phyloP scores from a whole-genome alignment of 2,329 filamentous ascomycete species.

The Curvularia sp. region DNA sequence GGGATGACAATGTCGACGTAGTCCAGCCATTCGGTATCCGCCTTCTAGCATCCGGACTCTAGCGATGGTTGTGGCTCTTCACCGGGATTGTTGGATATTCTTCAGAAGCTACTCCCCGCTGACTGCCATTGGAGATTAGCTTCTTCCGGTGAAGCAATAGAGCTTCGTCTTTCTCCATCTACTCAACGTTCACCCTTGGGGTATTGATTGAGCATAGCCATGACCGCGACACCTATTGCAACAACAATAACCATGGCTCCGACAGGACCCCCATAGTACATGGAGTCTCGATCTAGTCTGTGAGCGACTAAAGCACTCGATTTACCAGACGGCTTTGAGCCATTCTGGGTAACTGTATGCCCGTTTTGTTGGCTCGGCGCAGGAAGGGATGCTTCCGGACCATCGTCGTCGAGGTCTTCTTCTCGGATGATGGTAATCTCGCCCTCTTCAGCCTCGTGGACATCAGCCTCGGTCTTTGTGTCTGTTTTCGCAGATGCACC shows the following conservation, averaged over 20 bases:
- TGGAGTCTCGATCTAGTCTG: conserved; percentile 36
- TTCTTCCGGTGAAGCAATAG: conserved; percentile 6
- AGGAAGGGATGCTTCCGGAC: conserved; percentile 27
- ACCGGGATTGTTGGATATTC: not conserved
- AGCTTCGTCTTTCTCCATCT: conserved; percentile 4
- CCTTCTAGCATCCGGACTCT: conserved; percentile 4
- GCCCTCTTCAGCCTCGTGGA: conserved; percentile 40
- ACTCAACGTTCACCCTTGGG: conserved; percentile 55
- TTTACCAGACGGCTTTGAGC: conserved; percentile 28
- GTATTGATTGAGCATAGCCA: conserved; percentile 54
- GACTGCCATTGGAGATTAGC: not conserved
- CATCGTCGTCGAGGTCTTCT: conserved; percentile 38
- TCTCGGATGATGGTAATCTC: conserved; percentile 49
- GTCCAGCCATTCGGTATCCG: not conserved
- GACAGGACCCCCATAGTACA: conserved; percentile 48
- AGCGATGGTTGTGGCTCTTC: not conserved
- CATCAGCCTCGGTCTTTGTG: conserved; percentile 23
- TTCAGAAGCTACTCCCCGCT: not conserved
- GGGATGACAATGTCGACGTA: not conserved
- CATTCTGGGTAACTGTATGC: conserved; percentile 32
- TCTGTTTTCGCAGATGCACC: conserved; percentile 22
- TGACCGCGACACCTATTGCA: conserved; percentile 50
- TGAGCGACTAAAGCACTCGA: conserved; percentile 38
- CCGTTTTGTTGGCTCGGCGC: conserved; percentile 42
- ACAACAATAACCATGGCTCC: conserved; percentile 51